A percentile compares a stretch with the other conserved stretches of the same genome.
Conservation (phyloP, 495 filamentous ascomycete species). For the Pseudevernia furfuracea region DNA sequence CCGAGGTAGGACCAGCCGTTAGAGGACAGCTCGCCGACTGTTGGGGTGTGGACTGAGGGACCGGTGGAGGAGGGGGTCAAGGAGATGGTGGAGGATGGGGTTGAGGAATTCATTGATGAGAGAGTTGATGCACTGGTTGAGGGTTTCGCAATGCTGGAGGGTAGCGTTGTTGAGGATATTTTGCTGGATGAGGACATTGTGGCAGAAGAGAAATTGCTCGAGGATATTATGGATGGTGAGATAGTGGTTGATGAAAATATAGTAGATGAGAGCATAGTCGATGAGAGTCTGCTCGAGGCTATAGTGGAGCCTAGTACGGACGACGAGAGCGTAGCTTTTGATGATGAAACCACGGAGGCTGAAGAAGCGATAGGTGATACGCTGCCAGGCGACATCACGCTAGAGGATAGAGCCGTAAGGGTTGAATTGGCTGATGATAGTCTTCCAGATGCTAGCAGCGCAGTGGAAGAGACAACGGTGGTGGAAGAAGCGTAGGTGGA, state of each 20-base stretch:
- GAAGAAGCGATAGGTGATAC: background rate
- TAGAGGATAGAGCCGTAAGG: background rate
- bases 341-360: background rate
- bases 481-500: background rate
- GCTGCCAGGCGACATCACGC: background rate
- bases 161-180: background rate
- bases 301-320: background rate
- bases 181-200: background rate
- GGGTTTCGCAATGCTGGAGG: background rate
- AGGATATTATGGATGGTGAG: background rate
- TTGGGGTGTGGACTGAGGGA: slow-evolving; percentile 1
- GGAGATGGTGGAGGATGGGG: background rate
- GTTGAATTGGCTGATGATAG: background rate
- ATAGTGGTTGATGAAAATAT: background rate
- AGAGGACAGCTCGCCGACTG: slow-evolving; percentile 13
- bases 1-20: slow-evolving; percentile 19
- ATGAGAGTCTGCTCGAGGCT: background rate
- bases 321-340: background rate
- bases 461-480: background rate
- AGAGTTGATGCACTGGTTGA: background rate
- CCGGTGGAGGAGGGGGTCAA: background rate
- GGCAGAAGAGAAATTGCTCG: background rate
- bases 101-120: background rate
- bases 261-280: background rate
- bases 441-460: background rate